These are phyloP conservation scores for Pseudoscleropodium purum DNA, from an alignment of 225 moss, liverwort and hornwort genomes.

Conservation along the genomic window DNA sequence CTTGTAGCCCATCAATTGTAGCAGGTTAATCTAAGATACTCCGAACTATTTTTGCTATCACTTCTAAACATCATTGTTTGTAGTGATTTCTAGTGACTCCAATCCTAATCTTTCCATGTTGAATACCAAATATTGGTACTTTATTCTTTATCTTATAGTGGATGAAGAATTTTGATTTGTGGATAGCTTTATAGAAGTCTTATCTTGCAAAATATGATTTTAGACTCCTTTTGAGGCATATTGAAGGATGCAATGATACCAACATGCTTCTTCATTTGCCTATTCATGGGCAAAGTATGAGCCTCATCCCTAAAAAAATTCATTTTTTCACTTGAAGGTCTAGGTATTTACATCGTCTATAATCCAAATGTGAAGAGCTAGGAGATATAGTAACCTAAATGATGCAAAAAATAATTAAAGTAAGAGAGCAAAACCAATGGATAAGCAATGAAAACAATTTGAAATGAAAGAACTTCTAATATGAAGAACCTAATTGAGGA, in stretches of 20 bases:
- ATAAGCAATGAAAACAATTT: background rate
- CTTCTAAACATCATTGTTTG: background rate
- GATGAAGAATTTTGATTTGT: background rate
- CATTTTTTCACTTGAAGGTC: background rate
- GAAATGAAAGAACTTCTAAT: background rate
- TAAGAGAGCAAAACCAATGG: background rate
- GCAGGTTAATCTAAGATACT: background rate
- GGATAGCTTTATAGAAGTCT: background rate
- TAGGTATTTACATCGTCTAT: background rate
- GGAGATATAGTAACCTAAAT: fast-evolving
- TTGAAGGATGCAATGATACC: background rate
- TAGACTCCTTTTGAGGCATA: background rate
- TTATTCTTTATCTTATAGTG: fast-evolving
- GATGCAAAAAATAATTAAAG: background rate
- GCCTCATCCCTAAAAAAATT: background rate
- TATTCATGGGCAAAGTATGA: background rate
- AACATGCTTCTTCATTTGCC: background rate
- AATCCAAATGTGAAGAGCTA: background rate
- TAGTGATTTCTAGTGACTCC: background rate
- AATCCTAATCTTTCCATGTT: background rate
- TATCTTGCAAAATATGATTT: background rate
- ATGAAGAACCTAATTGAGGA: background rate
- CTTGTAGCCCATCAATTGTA: background rate
- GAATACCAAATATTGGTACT: background rate
- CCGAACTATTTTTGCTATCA: background rate